Percentiles rank a stretch among this genome's conserved stretches.
phyloP scores from a whole-genome alignment of 2,329 filamentous ascomycete genomes.

The Pleomassaria siparia region DNA sequence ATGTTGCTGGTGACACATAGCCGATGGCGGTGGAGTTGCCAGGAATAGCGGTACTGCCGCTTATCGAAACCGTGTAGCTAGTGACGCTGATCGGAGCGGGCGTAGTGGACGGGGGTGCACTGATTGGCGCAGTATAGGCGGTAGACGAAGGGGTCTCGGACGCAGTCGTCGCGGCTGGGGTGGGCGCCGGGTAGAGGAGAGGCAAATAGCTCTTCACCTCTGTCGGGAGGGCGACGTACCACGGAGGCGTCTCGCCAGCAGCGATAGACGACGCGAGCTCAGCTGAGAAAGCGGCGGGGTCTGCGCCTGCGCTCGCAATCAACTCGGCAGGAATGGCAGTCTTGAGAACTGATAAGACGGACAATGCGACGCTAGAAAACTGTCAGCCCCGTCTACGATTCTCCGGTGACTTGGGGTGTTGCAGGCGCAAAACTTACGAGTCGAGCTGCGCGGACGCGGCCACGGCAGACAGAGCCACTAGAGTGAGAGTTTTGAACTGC shows the following conservation, averaged over 20 bases:
- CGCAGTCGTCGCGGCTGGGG: slow-evolving; percentile 12
- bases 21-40: slow-evolving; percentile 21
- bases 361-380: slow-evolving; percentile 30
- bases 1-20: slow-evolving; percentile 26
- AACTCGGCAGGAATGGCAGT: slow-evolving; percentile 49
- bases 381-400: slow-evolving; percentile 1
- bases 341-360: slow-evolving; percentile 46
- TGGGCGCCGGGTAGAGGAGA: slow-evolving; percentile 32
- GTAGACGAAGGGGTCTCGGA: slow-evolving; percentile 17
- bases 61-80: slow-evolving; percentile 14
- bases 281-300: slow-evolving; percentile 44
- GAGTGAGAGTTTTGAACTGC: slow-evolving; percentile 30
- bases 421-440: slow-evolving; percentile 1
- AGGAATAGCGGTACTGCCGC: slow-evolving; percentile 15
- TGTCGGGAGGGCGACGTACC: slow-evolving; percentile 49
- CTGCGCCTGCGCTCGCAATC: slow-evolving; percentile 44
- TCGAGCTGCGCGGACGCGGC: slow-evolving; percentile 21
- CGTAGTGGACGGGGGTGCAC: slow-evolving; percentile 7
- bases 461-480: slow-evolving; percentile 33
- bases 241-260: slow-evolving; percentile 46
- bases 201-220: slow-evolving; percentile 49
- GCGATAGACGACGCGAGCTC: slow-evolving; percentile 48
- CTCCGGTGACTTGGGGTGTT: background rate
- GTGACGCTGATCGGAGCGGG: slow-evolving; percentile 16
- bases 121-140: slow-evolving; percentile 3